Evolutionary conservation across 495 filamentous ascomycete genomes (phyloP).

Genomic region (Aspergillus ellipticus): DNA sequence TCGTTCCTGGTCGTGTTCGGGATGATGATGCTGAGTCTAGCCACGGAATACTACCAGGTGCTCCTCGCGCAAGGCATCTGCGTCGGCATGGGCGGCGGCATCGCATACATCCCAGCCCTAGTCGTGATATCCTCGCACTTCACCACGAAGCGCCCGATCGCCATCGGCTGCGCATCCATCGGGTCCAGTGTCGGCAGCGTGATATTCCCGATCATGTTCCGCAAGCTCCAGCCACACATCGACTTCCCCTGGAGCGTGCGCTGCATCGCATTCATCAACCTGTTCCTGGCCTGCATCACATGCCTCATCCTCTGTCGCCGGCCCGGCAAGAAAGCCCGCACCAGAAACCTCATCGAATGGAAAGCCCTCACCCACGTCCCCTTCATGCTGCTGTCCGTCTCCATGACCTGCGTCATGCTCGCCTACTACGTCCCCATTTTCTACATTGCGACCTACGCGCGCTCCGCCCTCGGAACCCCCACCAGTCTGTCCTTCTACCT

Average conservation of each 20-base stretch:
- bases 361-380: slow-evolving; percentile 32
- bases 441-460: slow-evolving; percentile 33
- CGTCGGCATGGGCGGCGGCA: slow-evolving; percentile 39
- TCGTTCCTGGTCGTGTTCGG: slow-evolving; percentile 41
- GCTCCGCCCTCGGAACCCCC: slow-evolving; percentile 11
- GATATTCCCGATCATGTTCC: slow-evolving; percentile 53
- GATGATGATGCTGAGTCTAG: slow-evolving; percentile 46
- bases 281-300: slow-evolving; percentile 39
- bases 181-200: slow-evolving; percentile 46
- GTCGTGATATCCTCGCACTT: slow-evolving; percentile 43
- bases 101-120: slow-evolving; percentile 40
- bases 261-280: slow-evolving; percentile 49
- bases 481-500: slow-evolving; percentile 39
- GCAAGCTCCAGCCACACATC: slow-evolving; percentile 40
- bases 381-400: slow-evolving; percentile 32
- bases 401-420: slow-evolving; percentile 29
- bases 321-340: slow-evolving; percentile 20
- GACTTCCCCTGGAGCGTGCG: slow-evolving; percentile 54
- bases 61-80: slow-evolving; percentile 39
- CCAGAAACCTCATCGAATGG: slow-evolving; percentile 28
- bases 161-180: slow-evolving; percentile 42
- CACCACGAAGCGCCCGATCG: slow-evolving; percentile 36
- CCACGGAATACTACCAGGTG: slow-evolving; percentile 36
- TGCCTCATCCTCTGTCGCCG: slow-evolving; percentile 29
- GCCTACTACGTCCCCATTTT: slow-evolving; percentile 44